Base-by-base conservation (phyloP, 257 asterid genomes). In the Henckelia pumila region DNA sequence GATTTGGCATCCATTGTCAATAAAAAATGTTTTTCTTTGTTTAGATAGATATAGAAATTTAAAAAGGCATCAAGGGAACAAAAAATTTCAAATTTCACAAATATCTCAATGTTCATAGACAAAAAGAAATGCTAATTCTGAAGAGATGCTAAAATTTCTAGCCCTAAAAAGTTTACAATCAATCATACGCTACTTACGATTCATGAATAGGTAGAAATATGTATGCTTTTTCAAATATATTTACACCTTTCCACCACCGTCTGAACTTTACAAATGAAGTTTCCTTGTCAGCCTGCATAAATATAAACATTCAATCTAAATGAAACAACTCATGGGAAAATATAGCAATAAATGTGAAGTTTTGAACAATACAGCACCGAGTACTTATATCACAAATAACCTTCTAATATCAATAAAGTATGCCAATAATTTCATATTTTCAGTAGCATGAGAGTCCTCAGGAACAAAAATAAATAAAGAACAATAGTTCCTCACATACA, bases 191-290 rank as follows among this genome's bases (percentile, higher is more conserved):
- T 56, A 86, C 96, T 85, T 85, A 91, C 99, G 70, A 74, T 75
- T 94, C 95, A 78, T 91, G 85, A 72, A 94, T 87, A 57, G 99
- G 99, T 55, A 94, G 76, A 76, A 94, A 79, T 76, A 94, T 84
- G 71, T 87, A 94, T n/a, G 96, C 83, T 73, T 91, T 89, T 85
- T 91, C 93, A 82, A 88, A 94, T 85, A 94, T 64, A 74, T 85
- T 86, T 70, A 94, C 89, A 26, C 92, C 95, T 81, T 87, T 94
- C 99, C 99, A 94, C 99, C 99, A 94, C 79, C 99, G 82, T 75
- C 99, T 83, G 69, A 94, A 81, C 89, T 91, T 94, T 74, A 44
- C 73, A 86, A 84, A 91, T 68, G 87, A 80, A 63, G 73, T 69
- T 78, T 82, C 87, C 77, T 67, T 77, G 66, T 81, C 88, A 70